Conservation (phyloP, 169 alveolate genomes). For the Eimeria falciformis region DNA sequence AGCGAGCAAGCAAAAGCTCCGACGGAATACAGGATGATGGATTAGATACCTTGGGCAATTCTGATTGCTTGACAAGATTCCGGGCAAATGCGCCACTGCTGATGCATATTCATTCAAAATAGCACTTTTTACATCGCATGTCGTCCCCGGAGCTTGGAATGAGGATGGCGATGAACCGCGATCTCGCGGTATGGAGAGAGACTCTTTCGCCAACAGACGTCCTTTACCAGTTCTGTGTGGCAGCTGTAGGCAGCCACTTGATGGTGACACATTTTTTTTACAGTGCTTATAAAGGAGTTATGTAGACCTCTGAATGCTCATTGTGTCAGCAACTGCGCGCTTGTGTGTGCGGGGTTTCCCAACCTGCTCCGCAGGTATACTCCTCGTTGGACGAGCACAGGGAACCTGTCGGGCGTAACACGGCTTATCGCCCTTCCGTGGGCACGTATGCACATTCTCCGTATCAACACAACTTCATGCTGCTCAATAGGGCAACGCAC, state of each 20-base stretch:
- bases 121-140: background rate
- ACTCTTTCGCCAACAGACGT: constrained; percentile 54
- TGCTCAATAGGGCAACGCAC: constrained; percentile 16
- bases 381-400: constrained; percentile 67
- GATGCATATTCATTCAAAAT: background rate
- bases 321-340: no score
- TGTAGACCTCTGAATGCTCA: no score
- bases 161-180: background rate
- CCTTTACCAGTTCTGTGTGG: constrained; percentile 75
- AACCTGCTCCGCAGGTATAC: constrained; percentile 47
- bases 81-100: constrained; percentile 1
- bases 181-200: constrained; percentile 16
- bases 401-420: constrained; percentile 25
- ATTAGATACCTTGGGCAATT: background rate
- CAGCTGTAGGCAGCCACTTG: constrained; percentile 57
- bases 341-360: background rate
- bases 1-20: constrained; percentile 12
- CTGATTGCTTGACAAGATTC: constrained; percentile 16
- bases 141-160: constrained; percentile 34
- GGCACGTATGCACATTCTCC: constrained; percentile 28
- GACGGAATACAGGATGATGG: background rate
- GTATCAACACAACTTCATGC: background rate
- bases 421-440: constrained; percentile 61
- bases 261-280: no score
- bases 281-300: no score